phyloP scores from a whole-genome alignment of 257 asterid genomes.

The Ophiorrhiza pumila region DNA sequence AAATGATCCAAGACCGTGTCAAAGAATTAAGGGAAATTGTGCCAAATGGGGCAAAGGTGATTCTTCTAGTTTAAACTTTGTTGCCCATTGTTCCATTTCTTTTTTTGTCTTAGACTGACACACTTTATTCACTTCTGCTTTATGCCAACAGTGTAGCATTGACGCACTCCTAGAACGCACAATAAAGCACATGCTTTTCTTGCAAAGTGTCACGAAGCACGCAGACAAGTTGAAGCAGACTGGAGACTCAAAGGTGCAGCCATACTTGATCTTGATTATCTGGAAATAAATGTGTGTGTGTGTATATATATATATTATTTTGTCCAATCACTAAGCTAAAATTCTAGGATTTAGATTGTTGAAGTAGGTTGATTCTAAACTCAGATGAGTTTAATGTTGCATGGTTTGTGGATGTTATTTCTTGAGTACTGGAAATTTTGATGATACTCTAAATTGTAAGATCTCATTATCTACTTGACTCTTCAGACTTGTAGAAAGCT shows the following conservation, averaged over 20 bases:
- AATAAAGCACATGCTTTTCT: constrained; percentile 87
- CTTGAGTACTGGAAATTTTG: neutral
- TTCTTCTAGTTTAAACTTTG: constrained; percentile 1
- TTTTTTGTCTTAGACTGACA: neutral
- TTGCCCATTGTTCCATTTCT: neutral
- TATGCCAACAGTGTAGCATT: constrained; percentile 84
- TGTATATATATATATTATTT: too few relatives aligned
- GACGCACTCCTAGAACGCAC: constrained; percentile 94
- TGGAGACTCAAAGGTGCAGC: constrained; percentile 75
- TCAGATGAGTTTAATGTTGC: neutral
- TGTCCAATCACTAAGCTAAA: neutral
- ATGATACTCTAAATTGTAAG: neutral
- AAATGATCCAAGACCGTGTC: constrained; percentile 96
- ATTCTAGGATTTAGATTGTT: neutral
- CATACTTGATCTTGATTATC: too few relatives aligned
- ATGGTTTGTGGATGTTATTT: neutral
- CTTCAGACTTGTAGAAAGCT: neutral
- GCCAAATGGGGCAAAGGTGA: constrained; percentile 92
- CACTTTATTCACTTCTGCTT: neutral
- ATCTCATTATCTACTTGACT: neutral
- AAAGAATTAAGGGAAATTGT: constrained; percentile 91
- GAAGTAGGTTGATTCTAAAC: neutral
- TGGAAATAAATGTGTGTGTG: too few relatives aligned
- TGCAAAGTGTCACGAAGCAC: constrained; percentile 89
- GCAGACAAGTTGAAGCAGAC: constrained; percentile 85